Conservation (phyloP, 164 flowering plant species). For the Nymphaea colorata region DNA sequence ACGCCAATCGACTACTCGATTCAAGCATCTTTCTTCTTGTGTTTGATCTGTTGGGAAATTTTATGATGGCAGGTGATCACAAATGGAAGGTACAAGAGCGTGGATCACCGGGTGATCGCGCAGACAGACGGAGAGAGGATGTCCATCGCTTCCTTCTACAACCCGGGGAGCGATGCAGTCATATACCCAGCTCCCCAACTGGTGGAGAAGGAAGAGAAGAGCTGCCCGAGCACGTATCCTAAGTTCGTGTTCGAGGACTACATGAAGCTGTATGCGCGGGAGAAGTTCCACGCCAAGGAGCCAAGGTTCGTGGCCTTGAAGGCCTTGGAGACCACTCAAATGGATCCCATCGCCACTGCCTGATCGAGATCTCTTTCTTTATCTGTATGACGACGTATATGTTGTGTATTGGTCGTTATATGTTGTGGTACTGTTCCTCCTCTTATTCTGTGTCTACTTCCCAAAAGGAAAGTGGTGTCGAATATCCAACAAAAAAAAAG, state of each 20-base stretch:
- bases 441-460: too few relatives aligned
- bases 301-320: slow-evolving; percentile 88
- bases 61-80: slow-evolving; percentile 50
- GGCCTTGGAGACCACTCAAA: slow-evolving; percentile 23
- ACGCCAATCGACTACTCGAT: too few relatives aligned
- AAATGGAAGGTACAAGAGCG: slow-evolving; percentile 91
- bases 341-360: slow-evolving; percentile 45
- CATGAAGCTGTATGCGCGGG: slow-evolving; percentile 70
- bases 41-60: too few relatives aligned
- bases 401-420: too few relatives aligned
- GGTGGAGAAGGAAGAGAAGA: slow-evolving; percentile 28
- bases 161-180: slow-evolving; percentile 77
- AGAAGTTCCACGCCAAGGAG: slow-evolving; percentile 85
- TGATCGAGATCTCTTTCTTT: slow-evolving; percentile 4
- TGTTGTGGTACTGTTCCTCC: too few relatives aligned
- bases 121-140: slow-evolving; percentile 65
- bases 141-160: slow-evolving; percentile 90
- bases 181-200: slow-evolving; percentile 67
- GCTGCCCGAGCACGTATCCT: slow-evolving; percentile 28
- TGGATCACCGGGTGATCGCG: slow-evolving; percentile 72
- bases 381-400: too few relatives aligned
- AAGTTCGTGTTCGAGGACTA: slow-evolving; percentile 84
- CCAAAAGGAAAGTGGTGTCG: too few relatives aligned
- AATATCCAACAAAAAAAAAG: too few relatives aligned
- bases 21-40: too few relatives aligned